These are phyloP conservation scores for Lanmaoa pseudosensibilis DNA, from an alignment of 768 basidiomycete genomes.

Conservation along the genomic window DNA sequence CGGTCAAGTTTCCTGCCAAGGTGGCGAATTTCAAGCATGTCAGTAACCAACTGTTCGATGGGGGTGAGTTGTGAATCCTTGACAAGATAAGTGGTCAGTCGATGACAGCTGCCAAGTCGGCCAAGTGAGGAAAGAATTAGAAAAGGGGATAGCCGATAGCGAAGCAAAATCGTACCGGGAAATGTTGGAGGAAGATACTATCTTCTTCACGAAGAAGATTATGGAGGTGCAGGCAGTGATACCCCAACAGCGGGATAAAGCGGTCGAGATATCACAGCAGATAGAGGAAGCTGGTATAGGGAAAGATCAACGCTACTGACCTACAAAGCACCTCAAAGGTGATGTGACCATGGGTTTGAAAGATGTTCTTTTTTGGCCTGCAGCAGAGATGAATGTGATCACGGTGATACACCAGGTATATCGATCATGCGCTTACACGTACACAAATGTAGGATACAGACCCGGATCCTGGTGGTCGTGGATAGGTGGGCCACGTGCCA, in stretches of 20 bases:
- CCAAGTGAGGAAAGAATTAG: background rate
- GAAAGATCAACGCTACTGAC: too few species aligned
- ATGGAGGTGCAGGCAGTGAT: background rate
- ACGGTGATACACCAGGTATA: background rate
- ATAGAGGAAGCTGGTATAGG: background rate
- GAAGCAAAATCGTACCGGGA: background rate
- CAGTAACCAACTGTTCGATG: background rate
- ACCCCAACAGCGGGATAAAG: background rate
- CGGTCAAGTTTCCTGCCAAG: background rate
- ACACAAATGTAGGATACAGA: constrained; percentile 91
- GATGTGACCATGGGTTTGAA: constrained; percentile 95
- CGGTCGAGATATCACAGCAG: background rate
- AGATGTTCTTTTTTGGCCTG: constrained; percentile 99
- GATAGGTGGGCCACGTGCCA: constrained; percentile 81
- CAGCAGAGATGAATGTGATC: background rate
- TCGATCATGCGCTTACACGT: constrained; percentile 48
- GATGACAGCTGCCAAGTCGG: background rate
- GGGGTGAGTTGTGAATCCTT: background rate
- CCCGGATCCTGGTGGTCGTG: constrained; percentile 54
- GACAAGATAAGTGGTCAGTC: too few species aligned
- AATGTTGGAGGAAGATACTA: background rate
- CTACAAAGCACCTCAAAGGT: constrained; percentile 92
- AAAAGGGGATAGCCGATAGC: background rate
- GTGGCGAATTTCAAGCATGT: background rate
- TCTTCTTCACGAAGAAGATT: background rate